These are phyloP conservation scores for Talaromyces proteolyticus DNA, from an alignment of 495 filamentous ascomycete genomes.

Conservation along the genomic window DNA sequence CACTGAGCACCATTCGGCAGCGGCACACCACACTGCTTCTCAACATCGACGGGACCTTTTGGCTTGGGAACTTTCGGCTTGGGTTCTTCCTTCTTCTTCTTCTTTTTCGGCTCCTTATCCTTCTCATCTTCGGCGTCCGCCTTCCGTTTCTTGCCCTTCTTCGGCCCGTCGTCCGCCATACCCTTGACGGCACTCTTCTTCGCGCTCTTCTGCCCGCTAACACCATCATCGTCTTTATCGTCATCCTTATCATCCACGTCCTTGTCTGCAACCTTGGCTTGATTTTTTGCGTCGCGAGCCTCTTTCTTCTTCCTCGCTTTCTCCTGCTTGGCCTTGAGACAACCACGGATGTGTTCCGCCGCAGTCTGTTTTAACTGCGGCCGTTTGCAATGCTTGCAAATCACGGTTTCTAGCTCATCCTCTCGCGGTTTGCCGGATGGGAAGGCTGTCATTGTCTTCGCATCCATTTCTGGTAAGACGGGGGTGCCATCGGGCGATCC, in stretches of 20 bases:
- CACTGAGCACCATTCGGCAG: slow-evolving; percentile 82
- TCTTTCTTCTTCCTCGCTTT: slow-evolving; percentile 77
- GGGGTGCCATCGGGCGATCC: slow-evolving; percentile 41
- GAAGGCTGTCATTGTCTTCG: slow-evolving; percentile 63
- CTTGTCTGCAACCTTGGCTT: slow-evolving; percentile 51
- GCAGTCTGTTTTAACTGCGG: slow-evolving; percentile 55
- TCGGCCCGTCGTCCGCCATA: slow-evolving; percentile 51
- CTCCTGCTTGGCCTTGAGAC: slow-evolving; percentile 67
- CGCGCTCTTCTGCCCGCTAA: slow-evolving; percentile 52
- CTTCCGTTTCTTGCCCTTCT: slow-evolving; percentile 91
- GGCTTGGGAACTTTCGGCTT: slow-evolving; percentile 84
- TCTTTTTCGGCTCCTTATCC: slow-evolving; percentile 76
- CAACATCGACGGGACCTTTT: slow-evolving; percentile 95
- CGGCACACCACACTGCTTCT: slow-evolving; percentile 91
- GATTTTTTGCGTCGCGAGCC: slow-evolving; percentile 61
- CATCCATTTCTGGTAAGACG: slow-evolving; percentile 69
- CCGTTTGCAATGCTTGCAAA: slow-evolving; percentile 82
- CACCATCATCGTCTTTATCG: slow-evolving; percentile 27
- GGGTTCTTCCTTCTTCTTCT: slow-evolving; percentile 83
- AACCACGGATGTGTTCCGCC: slow-evolving; percentile 61
- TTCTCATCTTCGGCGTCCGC: slow-evolving; percentile 66
- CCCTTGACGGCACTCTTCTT: slow-evolving; percentile 70
- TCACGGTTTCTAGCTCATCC: slow-evolving; percentile 57
- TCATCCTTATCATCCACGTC: slow-evolving; percentile 56
- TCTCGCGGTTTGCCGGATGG: slow-evolving; percentile 67